Evolutionary conservation across 208 protist genomes (phyloP), one percentile per base, ranked within the genome.

Genomic region (Leishmania guyanensis): DNA sequence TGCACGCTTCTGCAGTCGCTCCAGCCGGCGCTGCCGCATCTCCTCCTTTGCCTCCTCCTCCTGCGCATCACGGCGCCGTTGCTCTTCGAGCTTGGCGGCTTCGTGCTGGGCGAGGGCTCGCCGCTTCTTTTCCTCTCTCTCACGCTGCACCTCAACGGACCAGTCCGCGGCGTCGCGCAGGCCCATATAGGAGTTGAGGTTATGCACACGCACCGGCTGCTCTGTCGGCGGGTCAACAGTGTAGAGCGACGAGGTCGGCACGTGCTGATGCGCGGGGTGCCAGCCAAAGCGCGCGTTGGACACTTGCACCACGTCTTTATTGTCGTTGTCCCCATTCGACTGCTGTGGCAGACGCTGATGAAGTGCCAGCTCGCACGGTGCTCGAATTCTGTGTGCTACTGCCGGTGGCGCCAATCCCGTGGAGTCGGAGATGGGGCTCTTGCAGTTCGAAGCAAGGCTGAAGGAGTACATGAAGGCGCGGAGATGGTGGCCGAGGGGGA

Each of bases 101-200:
- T 85, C 81, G 76, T 81, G 81, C 68, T 29, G 43, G 14, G 81
- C 75, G 14, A 85, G 75, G 0, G 77, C 81, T 12, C 77, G 77
- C 77, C 39, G 60, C 51, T 78, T 70, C 77, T 85, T 85, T 10
- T 85, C 70, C 46, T 51, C 56, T 5, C 76, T 58, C 53, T 81
- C 81, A 22, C 81, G 81, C 72, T 81, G 81, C 46, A 85, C 62
- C 46, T 48, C 81, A 3, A 73, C 77, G 0, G 69, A 77, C 81
- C 81, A 85, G 60, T 85, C 81, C 20, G 81, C 81, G 9, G 77
- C 76, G n/a, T 85, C 81, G 33, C 81, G 81, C 77, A 85, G 78
- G 43, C 71, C 71, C 17, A 56, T 69, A 65, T 78, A 85, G 50
- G 81, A 65, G 71, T 48, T 50, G 33, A 85, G 20, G 62, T 81